Evolutionary conservation across 2,329 filamentous ascomycete species (phyloP), one percentile per base, ranked within the genome.

Genomic region (Chaetomium sp.): DNA sequence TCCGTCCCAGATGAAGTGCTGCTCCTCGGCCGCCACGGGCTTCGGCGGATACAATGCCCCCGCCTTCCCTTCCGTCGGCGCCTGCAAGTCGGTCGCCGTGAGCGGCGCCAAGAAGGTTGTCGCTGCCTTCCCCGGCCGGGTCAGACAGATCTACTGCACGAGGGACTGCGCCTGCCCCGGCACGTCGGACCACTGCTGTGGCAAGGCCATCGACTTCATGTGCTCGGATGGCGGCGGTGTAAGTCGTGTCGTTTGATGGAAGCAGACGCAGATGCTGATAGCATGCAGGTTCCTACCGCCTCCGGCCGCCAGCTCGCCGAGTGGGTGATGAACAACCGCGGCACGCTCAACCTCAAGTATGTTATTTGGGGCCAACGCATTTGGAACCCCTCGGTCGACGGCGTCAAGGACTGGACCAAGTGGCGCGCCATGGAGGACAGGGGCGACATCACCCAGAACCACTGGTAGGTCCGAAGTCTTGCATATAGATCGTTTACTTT

Each of bases 291-390:
- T 2, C 73, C 75, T 57, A 77, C 77, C 8, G 67, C 76, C 23
- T 77, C 76, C 1, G 80, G 80, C 9, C 74, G 74, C 25, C 73
- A 78, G 38, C 80, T 83, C 38, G 81, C 80, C 1, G 79, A 83
- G 69, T 83, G 80, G 79, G 74, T 79, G 27, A 82, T 82, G 81
- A 75, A 77, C 35, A 79, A 82, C 66, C 74, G 76, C 16, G 69
- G 53, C 29, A 42, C 72, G 5, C 74, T 81, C 8, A 77, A 78
- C 63, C 70, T 83, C 69, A 82, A 80, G 71, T 83, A 83, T 65
- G 76, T 83, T 56, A 82, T 82, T 68, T 83, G 80, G 80, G 81
- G 80, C 21, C 80, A 82, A 72, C 77, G 74, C 65, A 82, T 83
- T 69, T 82, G 80, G 80, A 76, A 73, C 57, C 71, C 76, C 4